Base-by-base conservation (phyloP, 176 grass and related monocot species). In the Carex myosuroides region DNA sequence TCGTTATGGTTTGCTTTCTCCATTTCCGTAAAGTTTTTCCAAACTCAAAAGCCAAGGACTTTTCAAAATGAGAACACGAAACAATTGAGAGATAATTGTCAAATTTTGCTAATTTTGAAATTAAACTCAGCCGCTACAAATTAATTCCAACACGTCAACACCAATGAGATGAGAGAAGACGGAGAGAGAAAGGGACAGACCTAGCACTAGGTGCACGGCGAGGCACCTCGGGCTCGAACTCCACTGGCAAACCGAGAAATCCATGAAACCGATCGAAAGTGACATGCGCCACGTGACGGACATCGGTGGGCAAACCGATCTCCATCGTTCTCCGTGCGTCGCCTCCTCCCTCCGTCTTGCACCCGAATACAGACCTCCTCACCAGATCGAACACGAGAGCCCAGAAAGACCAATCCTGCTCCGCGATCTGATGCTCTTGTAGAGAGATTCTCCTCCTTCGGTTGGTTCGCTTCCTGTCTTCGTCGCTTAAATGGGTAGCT, bases 251-350 rank as follows among this genome's bases (percentile, higher is more conserved):
- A 2, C 93, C 96, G 29, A 98, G 86, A 87, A 98, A 98, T 1
- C 96, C 96, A 89, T 93, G 96, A 85, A 98, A 98, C 57, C 96
- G 79, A 54, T 98, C 96, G 60, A 98, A 98, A 3, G 96, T 98
- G 85, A 98, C 96, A 67, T 98, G 96, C 7, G 89, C 93, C 18
- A 98, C 96, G 77, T 98, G 96, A 18, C 88, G 96, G 81, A 95
- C 96, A 6, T 98, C 88, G 39, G 93, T 98, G 10, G 96, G 96
- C 86, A 84, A 73, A 35, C 96, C 96, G 24, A 98, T 98, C 89
- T 95, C 96, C 96, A 98, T 98, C 70, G 86, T 76, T 61, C 72
- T 58, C 56, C 22, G 52, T 30, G 71, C 58, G 14, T 48, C 83
- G 46, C 24, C 13, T 39, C 21, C 84, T 18, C 52, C 80, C n/a